Percentiles rank a stretch among this genome's conserved stretches.
Evolutionary conservation across 495 filamentous ascomycete genomes (phyloP).

Genomic region (Penicillium chermesinum): DNA sequence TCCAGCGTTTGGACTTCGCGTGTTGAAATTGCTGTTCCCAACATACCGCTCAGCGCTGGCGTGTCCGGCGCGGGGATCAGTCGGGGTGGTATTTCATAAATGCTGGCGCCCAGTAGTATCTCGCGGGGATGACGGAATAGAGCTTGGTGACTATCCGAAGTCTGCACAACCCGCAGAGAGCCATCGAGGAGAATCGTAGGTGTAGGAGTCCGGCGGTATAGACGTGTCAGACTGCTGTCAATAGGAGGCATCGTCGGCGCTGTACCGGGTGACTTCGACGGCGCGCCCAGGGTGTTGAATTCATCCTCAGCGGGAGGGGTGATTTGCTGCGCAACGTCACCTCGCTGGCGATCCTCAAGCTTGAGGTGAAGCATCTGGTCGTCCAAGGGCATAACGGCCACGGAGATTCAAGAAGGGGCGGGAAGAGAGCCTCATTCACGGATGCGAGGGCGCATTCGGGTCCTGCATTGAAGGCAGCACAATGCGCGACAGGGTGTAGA

Average conservation of each 20-base stretch:
- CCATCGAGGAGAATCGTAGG: slow-evolving; percentile 48
- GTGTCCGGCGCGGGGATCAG: slow-evolving; percentile 33
- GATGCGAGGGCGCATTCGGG: not conserved
- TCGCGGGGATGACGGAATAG: slow-evolving; percentile 32
- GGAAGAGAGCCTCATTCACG: not conserved
- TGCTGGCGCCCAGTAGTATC: slow-evolving; percentile 36
- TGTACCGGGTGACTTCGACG: not conserved
- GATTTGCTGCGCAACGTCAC: slow-evolving; percentile 11
- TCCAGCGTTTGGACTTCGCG: slow-evolving; percentile 28
- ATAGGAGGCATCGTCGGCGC: not conserved
- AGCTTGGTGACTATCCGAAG: slow-evolving; percentile 45
- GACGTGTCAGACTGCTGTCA: slow-evolving; percentile 20
- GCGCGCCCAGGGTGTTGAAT: slow-evolving; percentile 2
- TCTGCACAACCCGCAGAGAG: slow-evolving; percentile 39
- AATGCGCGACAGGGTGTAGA: not conserved
- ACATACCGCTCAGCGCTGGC: slow-evolving; percentile 32
- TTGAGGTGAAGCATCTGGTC: slow-evolving; percentile 25
- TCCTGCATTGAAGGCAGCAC: not conserved
- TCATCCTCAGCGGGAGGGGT: slow-evolving; percentile 27
- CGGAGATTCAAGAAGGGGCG: not conserved
- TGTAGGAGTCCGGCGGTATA: slow-evolving; percentile 47
- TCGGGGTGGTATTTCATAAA: slow-evolving; percentile 37
- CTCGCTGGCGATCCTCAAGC: slow-evolving; percentile 14
- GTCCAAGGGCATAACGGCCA: slow-evolving; percentile 19
- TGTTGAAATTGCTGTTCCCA: slow-evolving; percentile 43